Base-by-base conservation (phyloP, 495 filamentous ascomycete species). In the Apiosordaria backusii region DNA sequence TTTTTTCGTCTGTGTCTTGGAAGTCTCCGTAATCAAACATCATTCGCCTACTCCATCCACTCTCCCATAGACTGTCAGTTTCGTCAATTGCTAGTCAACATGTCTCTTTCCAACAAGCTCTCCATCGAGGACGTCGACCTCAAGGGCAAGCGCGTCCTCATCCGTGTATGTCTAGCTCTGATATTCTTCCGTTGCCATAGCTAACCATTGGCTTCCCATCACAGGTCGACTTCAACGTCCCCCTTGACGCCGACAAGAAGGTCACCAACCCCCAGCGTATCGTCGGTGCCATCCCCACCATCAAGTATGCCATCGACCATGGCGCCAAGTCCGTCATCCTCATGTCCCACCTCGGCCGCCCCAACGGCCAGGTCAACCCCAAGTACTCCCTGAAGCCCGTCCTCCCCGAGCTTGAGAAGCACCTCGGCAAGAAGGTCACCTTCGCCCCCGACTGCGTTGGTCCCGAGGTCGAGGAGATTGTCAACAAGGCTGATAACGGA, bases 151-250 rank as follows among this genome's bases (percentile, higher is more conserved):
- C 88, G 94, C 75, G 93, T 97, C 78, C 86, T 99, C 74, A 96
- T 99, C 77, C 89, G 95, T 71, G 95, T 97, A 87, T 72, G 91
- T 85, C 22, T 40, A 57, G 10, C 35, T 13, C 35, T 45, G 13
- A 45, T 9, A 45, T 45, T 1, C 35, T 1, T 0, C 35, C 35
- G 16, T 45, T 13, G 10, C 4, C 16, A 15, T 45, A 45, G 10
- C 35, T 60, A 22, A 22, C 0, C n/a, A 50, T 10, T 50, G 53
- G 13, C 13, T 59, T 61, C 63, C 68, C 19, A 53, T 54, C 22
- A 22, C 52, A 97, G 94, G 94, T 99, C 72, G 95, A 99, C 84
- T 99, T 99, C 88, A 99, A 99, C 82, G 95, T 99, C 60, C 95
- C 95, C 70, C 92, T 97, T 76, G 91, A 98, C 76, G 85, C 83